Conservation (phyloP, 805 yeast genomes). For the Metschnikowia peoriensis region DNA sequence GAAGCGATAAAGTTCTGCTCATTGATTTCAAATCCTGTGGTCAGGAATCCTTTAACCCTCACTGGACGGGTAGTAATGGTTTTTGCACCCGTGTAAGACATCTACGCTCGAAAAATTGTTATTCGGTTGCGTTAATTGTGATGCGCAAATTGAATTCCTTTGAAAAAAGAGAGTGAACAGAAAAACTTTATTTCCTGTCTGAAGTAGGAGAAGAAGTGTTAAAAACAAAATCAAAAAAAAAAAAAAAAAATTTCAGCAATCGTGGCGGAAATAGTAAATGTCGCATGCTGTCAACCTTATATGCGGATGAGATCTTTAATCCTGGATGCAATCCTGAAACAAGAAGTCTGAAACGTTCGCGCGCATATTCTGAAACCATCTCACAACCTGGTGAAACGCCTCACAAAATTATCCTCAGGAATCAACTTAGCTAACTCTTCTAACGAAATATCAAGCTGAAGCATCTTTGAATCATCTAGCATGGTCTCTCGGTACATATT, state of each 20-base stretch:
- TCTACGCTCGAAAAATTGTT: not conserved
- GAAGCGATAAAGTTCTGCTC: constrained; percentile 59
- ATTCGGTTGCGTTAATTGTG: not conserved
- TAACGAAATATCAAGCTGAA: constrained; percentile 50
- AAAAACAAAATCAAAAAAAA: not conserved
- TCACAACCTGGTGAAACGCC: constrained; percentile 16
- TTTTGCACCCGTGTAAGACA: constrained; percentile 10
- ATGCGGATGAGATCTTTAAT: constrained; percentile 4
- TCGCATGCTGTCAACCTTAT: constrained; percentile 4
- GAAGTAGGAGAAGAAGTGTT: not conserved
- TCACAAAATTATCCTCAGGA: constrained; percentile 9
- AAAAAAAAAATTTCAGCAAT: not conserved
- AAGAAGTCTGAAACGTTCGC: constrained; percentile 8
- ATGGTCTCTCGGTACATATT: constrained; percentile 30
- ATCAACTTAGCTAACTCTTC: constrained; percentile 45
- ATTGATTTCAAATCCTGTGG: constrained; percentile 28
- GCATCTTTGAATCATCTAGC: constrained; percentile 47
- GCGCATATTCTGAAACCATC: constrained; percentile 6
- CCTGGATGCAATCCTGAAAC: constrained; percentile 8
- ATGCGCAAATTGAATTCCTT: not conserved
- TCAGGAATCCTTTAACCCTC: not conserved
- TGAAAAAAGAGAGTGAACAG: not conserved
- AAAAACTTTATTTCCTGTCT: not conserved
- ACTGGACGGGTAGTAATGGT: not conserved
- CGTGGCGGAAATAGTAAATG: not conserved